Conservation (phyloP, 495 filamentous ascomycete genomes). For the Daldinia concentrica region DNA sequence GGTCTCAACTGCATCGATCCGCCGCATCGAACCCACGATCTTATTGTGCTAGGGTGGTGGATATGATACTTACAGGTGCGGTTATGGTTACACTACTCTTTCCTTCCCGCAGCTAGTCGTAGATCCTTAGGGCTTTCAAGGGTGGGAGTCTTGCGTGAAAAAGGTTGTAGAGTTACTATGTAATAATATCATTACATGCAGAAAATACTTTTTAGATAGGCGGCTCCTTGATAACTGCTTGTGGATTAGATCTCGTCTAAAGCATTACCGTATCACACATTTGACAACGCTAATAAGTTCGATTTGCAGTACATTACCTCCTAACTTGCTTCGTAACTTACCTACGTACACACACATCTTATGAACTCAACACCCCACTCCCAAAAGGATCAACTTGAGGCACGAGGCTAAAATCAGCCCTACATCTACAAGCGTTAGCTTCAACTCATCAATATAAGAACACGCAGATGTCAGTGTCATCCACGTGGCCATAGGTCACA, state of each 20-base stretch:
- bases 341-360: background rate
- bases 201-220: background rate
- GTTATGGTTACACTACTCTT: slow-evolving; percentile 15
- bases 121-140: slow-evolving; percentile 25
- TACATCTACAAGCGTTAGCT: slow-evolving; percentile 20
- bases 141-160: slow-evolving; percentile 4
- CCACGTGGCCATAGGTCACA: slow-evolving; percentile 40
- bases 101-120: slow-evolving; percentile 23
- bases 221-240: too few species aligned
- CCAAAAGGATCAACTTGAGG: background rate
- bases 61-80: slow-evolving; percentile 14
- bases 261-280: too few species aligned
- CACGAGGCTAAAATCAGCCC: slow-evolving; percentile 36
- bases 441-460: slow-evolving; percentile 12
- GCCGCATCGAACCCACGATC: slow-evolving; percentile 22
- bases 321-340: too few species aligned
- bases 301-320: background rate
- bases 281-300: too few species aligned
- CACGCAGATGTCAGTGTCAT: slow-evolving; percentile 13
- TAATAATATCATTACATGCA: slow-evolving; percentile 4
- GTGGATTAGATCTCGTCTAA: too few species aligned
- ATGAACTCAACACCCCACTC: slow-evolving; percentile 9
- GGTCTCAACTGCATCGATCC: slow-evolving; percentile 25
- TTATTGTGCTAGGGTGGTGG: slow-evolving; percentile 12
- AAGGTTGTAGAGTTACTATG: background rate